Evolutionary conservation across 805 yeast genomes (phyloP).

Genomic region (Sugiyamaella boreocaroliniensis): DNA sequence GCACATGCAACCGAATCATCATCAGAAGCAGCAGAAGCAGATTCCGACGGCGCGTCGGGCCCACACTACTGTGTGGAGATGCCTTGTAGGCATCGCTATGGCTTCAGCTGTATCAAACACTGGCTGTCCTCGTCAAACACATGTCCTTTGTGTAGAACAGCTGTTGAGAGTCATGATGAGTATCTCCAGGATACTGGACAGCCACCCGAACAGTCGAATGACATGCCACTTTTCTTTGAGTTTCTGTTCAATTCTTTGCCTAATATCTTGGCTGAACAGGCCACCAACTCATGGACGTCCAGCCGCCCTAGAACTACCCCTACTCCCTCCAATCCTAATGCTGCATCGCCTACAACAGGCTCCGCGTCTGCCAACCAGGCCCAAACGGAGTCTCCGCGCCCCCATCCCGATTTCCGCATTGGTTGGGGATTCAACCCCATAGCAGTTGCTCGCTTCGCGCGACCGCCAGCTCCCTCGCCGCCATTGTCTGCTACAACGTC

Average conservation of each 20-base stretch:
- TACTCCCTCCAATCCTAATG: too few species aligned
- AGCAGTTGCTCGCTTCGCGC: background rate
- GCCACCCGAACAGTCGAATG: slow-evolving; percentile 16
- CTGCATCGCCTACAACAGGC: background rate
- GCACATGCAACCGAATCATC: background rate
- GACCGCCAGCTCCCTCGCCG: background rate
- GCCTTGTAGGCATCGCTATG: slow-evolving; percentile 87
- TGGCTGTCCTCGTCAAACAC: slow-evolving; percentile 73
- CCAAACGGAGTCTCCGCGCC: background rate
- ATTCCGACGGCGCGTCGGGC: background rate
- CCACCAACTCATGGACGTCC: background rate
- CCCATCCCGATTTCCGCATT: background rate
- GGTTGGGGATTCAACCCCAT: background rate
- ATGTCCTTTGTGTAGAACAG: slow-evolving; percentile 80
- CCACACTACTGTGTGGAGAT: slow-evolving; percentile 38
- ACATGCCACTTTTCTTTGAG: slow-evolving; percentile 12
- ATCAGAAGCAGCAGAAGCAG: background rate
- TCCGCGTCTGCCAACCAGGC: background rate
- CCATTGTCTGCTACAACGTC: too few species aligned
- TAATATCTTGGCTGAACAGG: background rate
- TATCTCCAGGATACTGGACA: slow-evolving; percentile 19
- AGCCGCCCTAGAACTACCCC: too few species aligned
- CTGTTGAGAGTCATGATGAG: slow-evolving; percentile 36
- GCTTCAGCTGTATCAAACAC: slow-evolving; percentile 71
- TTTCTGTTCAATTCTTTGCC: slow-evolving; percentile 17